These are phyloP conservation scores for Solanum chiquidenum DNA, from an alignment of 257 asterid genomes.

Conservation along the genomic window DNA sequence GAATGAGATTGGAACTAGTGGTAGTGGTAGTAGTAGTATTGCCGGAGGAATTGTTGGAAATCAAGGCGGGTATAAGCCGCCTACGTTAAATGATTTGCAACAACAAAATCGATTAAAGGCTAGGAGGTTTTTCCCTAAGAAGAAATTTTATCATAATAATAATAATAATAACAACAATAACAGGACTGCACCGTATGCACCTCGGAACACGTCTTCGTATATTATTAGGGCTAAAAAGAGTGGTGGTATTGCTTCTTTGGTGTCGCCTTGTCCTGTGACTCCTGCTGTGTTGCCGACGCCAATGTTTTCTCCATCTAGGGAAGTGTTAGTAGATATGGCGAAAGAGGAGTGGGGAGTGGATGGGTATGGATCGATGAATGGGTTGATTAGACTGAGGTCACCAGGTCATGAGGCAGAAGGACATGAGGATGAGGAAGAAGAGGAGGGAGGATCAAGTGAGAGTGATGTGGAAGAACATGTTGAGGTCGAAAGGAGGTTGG, in stretches of 20 bases:
- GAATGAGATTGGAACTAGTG: slow-evolving; percentile 29
- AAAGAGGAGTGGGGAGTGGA: slow-evolving; percentile 89
- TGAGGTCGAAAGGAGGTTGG: slow-evolving; percentile 75
- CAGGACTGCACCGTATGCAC: slow-evolving; percentile 53
- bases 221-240: slow-evolving; percentile 66
- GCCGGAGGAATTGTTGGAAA: slow-evolving; percentile 23
- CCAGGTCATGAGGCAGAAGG: slow-evolving; percentile 48
- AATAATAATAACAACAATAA: neutral
- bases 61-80: slow-evolving; percentile 34
- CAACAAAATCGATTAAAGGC: slow-evolving; percentile 61
- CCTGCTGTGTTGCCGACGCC: slow-evolving; percentile 76
- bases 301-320: slow-evolving; percentile 63
- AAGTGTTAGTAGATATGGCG: slow-evolving; percentile 75
- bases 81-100: slow-evolving; percentile 55
- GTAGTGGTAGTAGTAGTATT: neutral
- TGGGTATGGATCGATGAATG: slow-evolving; percentile 85
- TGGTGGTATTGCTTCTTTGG: slow-evolving; percentile 72
- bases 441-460: slow-evolving; percentile 67
- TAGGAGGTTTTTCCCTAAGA: slow-evolving; percentile 42
- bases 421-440: slow-evolving; percentile 57
- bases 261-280: slow-evolving; percentile 67
- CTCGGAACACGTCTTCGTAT: slow-evolving; percentile 58
- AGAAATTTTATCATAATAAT: slow-evolving; percentile 19
- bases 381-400: slow-evolving; percentile 68
- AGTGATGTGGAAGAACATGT: slow-evolving; percentile 82